phyloP scores from a whole-genome alignment of 2,329 filamentous ascomycete genomes.

The Phaeosphaeriaceae sp. region DNA sequence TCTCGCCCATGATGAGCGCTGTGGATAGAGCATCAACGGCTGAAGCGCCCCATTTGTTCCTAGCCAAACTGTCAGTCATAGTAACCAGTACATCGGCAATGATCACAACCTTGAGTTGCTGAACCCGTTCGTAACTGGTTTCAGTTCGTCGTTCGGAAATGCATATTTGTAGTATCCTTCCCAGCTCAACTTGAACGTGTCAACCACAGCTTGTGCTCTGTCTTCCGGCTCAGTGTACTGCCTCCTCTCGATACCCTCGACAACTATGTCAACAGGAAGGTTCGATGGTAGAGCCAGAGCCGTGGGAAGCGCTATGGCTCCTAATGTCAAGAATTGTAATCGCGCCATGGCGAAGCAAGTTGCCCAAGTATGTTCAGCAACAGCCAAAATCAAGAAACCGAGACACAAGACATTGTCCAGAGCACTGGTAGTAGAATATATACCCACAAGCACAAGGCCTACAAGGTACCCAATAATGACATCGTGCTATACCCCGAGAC shows the following conservation, averaged over 20 bases:
- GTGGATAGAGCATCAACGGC: conserved; percentile 83
- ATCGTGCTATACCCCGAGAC: not conserved
- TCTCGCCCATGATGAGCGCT: conserved; percentile 76
- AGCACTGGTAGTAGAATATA: not conserved
- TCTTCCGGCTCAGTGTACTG: conserved; percentile 16
- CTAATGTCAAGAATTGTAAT: conserved; percentile 13
- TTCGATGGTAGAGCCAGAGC: conserved; percentile 23
- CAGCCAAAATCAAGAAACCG: not conserved
- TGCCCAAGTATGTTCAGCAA: not conserved
- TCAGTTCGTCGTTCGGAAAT: conserved; percentile 78
- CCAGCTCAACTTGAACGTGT: conserved; percentile 45
- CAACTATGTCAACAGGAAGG: conserved; percentile 8
- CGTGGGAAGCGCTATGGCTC: conserved; percentile 11
- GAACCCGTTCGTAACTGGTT: conserved; percentile 69
- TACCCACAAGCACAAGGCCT: not conserved
- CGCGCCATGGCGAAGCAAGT: conserved; percentile 9
- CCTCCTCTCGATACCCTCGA: conserved; percentile 10
- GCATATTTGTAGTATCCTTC: conserved; percentile 71
- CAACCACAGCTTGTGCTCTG: conserved; percentile 44
- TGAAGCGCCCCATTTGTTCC: conserved; percentile 85
- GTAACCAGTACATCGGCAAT: not conserved
- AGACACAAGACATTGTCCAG: not conserved
- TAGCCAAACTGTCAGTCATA: conserved; percentile 43
- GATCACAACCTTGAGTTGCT: conserved; percentile 72
- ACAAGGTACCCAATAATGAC: not conserved